Evolutionary conservation across 2,329 filamentous ascomycete genomes (phyloP).

Genomic region (Microsporum audouinii): DNA sequence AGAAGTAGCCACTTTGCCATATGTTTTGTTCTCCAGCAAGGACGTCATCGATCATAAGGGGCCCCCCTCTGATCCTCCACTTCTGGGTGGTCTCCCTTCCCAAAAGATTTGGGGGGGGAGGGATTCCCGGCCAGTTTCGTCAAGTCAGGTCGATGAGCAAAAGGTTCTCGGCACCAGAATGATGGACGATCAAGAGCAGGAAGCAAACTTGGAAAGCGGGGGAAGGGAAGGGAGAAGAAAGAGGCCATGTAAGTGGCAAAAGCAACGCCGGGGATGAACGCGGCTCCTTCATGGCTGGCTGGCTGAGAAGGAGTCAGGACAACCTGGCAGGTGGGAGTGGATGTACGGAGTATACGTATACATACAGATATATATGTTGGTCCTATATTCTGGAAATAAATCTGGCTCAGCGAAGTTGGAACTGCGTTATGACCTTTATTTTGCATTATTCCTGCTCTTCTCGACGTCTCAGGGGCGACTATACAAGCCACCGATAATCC

Average conservation of each 20-base stretch:
- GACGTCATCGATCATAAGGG: neutral
- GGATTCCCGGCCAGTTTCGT: neutral
- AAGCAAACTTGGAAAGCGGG: conserved; percentile 4
- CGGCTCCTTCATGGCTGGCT: neutral
- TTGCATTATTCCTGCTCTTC: neutral
- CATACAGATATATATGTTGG: neutral
- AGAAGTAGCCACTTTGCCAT: neutral
- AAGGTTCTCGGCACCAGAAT: neutral
- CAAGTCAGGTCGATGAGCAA: neutral
- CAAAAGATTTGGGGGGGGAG: neutral
- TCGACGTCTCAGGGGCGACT: neutral
- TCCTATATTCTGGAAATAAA: neutral
- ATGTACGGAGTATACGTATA: no score
- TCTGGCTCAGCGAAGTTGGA: neutral
- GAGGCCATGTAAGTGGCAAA: neutral
- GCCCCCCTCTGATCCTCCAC: neutral
- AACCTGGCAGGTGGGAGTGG: neutral
- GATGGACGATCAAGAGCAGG: neutral
- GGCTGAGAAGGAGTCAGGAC: neutral
- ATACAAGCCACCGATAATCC: conserved; percentile 1
- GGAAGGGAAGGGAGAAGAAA: neutral
- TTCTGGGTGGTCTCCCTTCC: neutral
- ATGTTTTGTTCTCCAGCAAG: neutral
- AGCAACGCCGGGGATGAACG: neutral
- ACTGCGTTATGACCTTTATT: neutral